Evolutionary conservation across 2,329 filamentous ascomycete genomes (phyloP).

Genomic region (Claviceps pazoutovae): DNA sequence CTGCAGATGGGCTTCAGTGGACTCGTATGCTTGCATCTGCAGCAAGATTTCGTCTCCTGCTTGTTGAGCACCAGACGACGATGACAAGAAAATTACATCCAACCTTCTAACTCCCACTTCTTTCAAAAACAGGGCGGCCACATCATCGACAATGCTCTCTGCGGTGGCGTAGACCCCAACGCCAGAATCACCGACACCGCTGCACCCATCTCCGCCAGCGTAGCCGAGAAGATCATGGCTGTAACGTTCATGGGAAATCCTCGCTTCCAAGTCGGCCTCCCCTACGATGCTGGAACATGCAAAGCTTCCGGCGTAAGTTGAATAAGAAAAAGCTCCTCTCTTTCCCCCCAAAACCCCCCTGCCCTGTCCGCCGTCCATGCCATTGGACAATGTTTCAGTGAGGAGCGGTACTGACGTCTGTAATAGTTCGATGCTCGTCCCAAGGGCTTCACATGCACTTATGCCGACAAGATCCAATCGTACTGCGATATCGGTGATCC

Average conservation of each 20-base stretch:
- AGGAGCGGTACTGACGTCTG: background rate
- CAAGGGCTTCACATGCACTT: constrained; percentile 41
- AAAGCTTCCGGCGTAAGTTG: background rate
- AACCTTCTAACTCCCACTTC: background rate
- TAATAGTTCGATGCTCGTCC: constrained; percentile 46
- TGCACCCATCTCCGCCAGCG: constrained; percentile 28
- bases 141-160: constrained; percentile 50
- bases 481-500: constrained; percentile 53
- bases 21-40: no score
- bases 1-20: no score
- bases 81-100: no score
- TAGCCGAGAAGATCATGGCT: constrained; percentile 43
- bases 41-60: no score
- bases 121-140: constrained; percentile 36
- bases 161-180: constrained; percentile 40
- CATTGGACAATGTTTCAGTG: background rate
- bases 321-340: background rate
- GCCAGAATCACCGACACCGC: constrained; percentile 29
- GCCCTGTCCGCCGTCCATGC: background rate
- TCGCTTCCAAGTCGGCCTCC: constrained; percentile 36
- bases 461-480: constrained; percentile 39
- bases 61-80: no score
- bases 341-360: background rate
- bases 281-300: constrained; percentile 37
- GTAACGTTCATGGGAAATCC: constrained; percentile 54